A percentile compares a stretch with the other conserved stretches of the same genome.
Conservation (phyloP, 2,329 filamentous ascomycete species). For the Didymella exigua region DNA sequence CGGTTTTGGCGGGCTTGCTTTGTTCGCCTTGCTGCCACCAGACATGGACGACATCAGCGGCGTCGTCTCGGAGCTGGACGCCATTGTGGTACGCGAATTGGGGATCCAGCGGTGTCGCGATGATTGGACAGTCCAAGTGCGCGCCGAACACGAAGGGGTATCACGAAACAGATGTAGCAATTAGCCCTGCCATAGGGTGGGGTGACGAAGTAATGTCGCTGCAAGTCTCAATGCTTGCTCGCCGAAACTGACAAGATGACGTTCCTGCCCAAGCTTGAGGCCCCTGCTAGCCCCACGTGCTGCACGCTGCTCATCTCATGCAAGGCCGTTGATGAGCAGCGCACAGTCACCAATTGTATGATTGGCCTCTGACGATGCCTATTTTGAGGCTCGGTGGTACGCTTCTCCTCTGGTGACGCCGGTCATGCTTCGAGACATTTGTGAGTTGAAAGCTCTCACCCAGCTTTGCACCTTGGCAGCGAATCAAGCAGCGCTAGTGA, state of each 20-base stretch:
- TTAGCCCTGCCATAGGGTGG: slow-evolving; percentile 22
- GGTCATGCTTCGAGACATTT: neutral
- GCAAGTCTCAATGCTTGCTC: slow-evolving; percentile 4
- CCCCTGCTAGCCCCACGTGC: slow-evolving; percentile 19
- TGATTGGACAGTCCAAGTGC: neutral
- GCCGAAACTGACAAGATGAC: slow-evolving; percentile 20
- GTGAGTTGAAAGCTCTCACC: neutral
- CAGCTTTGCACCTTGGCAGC: neutral
- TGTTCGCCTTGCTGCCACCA: slow-evolving; percentile 22
- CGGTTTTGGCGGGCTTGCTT: slow-evolving; percentile 44
- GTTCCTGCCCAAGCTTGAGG: slow-evolving; percentile 19
- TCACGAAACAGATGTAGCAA: slow-evolving; percentile 3
- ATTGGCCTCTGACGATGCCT: neutral
- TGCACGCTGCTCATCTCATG: slow-evolving; percentile 1
- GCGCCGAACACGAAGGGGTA: slow-evolving; percentile 1
- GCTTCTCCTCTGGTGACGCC: neutral
- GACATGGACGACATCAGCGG: slow-evolving; percentile 47
- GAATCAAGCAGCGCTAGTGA: neutral
- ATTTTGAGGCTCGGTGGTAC: neutral
- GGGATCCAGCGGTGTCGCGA: neutral
- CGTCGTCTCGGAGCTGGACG: slow-evolving; percentile 46
- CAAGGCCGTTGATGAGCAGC: slow-evolving; percentile 7
- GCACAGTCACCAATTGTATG: neutral
- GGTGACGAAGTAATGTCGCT: slow-evolving; percentile 5
- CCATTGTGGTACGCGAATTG: slow-evolving; percentile 29